Conservation (phyloP, 2,329 filamentous ascomycete genomes). For the Leptosphaerulina australis region DNA sequence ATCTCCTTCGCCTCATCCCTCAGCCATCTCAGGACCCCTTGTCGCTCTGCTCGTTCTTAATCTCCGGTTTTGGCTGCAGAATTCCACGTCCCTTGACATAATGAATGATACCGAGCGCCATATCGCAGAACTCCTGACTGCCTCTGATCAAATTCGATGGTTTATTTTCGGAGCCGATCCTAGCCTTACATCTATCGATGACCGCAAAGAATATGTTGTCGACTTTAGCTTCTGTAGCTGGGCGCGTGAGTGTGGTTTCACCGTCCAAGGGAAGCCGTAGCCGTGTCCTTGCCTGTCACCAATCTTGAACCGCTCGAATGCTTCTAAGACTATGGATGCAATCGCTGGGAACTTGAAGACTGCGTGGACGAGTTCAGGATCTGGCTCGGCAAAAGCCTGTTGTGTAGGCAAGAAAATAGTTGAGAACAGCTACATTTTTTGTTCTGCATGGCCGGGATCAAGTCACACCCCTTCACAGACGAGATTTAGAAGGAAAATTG, state of each 20-base stretch:
- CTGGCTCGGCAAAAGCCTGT: conserved; percentile 20
- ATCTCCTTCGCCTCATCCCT: background rate
- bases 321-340: conserved; percentile 41
- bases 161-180: conserved; percentile 23
- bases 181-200: conserved; percentile 42
- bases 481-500: conserved; percentile 49
- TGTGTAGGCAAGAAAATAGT: conserved; percentile 40
- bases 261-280: conserved; percentile 2
- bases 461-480: conserved; percentile 41
- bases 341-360: conserved; percentile 45
- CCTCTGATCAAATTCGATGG: conserved; percentile 31
- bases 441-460: conserved; percentile 28
- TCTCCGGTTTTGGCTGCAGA: conserved; percentile 5
- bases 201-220: conserved; percentile 44
- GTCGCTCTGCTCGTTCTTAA: conserved; percentile 20
- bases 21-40: conserved; percentile 28
- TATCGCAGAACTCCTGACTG: conserved; percentile 42
- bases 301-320: conserved; percentile 32
- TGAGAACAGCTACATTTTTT: conserved; percentile 37
- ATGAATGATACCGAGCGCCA: conserved; percentile 39
- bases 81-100: conserved; percentile 40
- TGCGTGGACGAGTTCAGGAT: conserved; percentile 29
- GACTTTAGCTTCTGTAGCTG: conserved; percentile 23
- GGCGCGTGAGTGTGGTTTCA: conserved; percentile 1
- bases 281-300: conserved; percentile 30